phyloP scores from a whole-genome alignment of 1,139 yeast species.

The Wickerhamomyces sp. region DNA sequence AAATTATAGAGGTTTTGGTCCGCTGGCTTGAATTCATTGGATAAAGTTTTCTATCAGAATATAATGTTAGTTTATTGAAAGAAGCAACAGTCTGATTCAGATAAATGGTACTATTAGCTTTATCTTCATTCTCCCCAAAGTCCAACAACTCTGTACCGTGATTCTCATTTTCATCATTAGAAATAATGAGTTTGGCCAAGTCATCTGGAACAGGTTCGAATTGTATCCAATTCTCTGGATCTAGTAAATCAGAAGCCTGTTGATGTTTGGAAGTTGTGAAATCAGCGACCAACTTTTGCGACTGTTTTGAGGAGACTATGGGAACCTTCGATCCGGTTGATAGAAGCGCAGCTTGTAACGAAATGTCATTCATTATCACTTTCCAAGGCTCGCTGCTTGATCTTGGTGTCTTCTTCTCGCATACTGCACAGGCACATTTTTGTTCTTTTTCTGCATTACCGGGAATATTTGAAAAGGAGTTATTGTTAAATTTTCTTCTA shows the following conservation, averaged over 20 bases:
- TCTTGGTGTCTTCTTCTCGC: slow-evolving; percentile 4
- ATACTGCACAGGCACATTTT: slow-evolving; percentile 1
- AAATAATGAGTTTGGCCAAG: slow-evolving; percentile 1
- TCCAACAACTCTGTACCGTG: slow-evolving; percentile 9
- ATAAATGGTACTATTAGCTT: too few relatives aligned
- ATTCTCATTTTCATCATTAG: slow-evolving; percentile 25
- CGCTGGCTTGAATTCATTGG: slow-evolving; percentile 5
- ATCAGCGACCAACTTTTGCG: slow-evolving; percentile 29
- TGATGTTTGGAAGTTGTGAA: slow-evolving; percentile 29
- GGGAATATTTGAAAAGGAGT: not conserved
- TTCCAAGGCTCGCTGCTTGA: slow-evolving; percentile 33
- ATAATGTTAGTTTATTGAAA: not conserved
- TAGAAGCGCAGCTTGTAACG: slow-evolving; percentile 47
- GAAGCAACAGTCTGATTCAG: not conserved
- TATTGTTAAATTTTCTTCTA: not conserved
- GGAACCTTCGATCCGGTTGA: slow-evolving; percentile 38
- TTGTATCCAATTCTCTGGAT: slow-evolving; percentile 1
- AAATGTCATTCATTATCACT: slow-evolving; percentile 41
- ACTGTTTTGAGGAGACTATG: slow-evolving; percentile 15
- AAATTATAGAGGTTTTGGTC: slow-evolving; percentile 9
- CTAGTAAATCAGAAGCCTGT: not conserved
- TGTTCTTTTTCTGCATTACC: not conserved
- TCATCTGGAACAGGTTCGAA: slow-evolving; percentile 4
- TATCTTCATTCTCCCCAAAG: not conserved
- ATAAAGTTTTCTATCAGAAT: not conserved